These are phyloP conservation scores for Aleurites moluccanus DNA, from an alignment of 441 rosid genomes.

Conservation along the genomic window DNA sequence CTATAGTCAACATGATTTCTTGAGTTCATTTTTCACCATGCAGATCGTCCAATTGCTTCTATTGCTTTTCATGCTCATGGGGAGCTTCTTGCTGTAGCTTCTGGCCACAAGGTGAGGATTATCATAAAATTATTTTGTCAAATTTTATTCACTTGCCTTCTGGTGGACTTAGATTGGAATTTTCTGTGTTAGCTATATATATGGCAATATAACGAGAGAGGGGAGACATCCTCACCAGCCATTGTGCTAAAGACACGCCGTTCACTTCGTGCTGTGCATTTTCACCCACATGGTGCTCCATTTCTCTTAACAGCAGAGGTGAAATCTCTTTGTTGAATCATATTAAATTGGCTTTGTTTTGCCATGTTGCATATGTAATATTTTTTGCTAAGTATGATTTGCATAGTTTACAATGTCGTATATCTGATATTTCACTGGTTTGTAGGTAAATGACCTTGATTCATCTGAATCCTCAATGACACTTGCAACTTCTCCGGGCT, in stretches of 20 bases:
- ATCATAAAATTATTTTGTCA: too few relatives aligned
- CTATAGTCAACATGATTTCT: too few relatives aligned
- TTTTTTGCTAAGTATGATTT: too few relatives aligned
- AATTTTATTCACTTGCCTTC: too few relatives aligned
- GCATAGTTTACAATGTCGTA: neutral
- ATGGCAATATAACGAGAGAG: constrained; percentile 75
- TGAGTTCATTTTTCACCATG: constrained; percentile 19
- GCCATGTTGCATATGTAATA: neutral
- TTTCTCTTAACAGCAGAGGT: constrained; percentile 96
- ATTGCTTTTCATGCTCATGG: constrained; percentile 94
- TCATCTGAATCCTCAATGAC: constrained; percentile 82
- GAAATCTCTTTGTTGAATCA: constrained; percentile 23
- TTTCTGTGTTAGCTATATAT: constrained; percentile 59
- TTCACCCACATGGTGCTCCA: constrained; percentile 92
- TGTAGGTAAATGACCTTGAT: constrained; percentile 96
- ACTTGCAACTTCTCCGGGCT: constrained; percentile 71
- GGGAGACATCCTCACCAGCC: constrained; percentile 62
- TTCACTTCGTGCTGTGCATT: constrained; percentile 92
- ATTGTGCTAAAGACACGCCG: constrained; percentile 74
- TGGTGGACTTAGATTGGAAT: constrained; percentile 11
- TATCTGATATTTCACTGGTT: constrained; percentile 45
- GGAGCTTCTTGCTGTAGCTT: constrained; percentile 87
- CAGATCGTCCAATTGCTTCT: constrained; percentile 93
- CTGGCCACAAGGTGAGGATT: constrained; percentile 83
- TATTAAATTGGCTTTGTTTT: constrained; percentile 25